phyloP scores from a whole-genome alignment of 2,329 filamentous ascomycete species.

The Davidsoniella australis region DNA sequence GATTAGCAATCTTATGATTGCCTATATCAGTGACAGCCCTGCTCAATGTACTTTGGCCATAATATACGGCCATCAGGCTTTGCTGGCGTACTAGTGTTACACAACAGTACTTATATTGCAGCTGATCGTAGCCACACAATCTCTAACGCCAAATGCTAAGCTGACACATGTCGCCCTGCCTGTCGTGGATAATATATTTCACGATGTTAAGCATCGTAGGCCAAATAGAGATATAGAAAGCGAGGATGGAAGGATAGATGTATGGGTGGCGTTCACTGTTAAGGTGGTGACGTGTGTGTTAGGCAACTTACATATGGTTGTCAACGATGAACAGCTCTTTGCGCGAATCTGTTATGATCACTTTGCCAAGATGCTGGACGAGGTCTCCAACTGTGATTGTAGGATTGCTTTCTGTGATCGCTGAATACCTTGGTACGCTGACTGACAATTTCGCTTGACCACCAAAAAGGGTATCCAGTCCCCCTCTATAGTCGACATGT shows the following conservation, averaged over 20 bases:
- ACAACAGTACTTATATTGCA: too few species aligned
- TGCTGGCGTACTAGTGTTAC: too few species aligned
- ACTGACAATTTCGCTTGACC: conserved; percentile 61
- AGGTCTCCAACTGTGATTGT: conserved; percentile 50
- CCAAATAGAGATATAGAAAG: not conserved
- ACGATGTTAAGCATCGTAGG: too few species aligned
- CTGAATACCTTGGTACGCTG: conserved; percentile 44
- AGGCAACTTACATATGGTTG: conserved; percentile 57
- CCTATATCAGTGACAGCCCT: too few species aligned
- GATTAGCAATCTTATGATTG: too few species aligned
- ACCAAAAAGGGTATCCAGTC: conserved; percentile 84
- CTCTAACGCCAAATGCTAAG: too few species aligned
- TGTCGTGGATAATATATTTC: too few species aligned
- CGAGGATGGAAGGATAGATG: not conserved
- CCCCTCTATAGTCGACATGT: conserved; percentile 41
- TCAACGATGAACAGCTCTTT: conserved; percentile 84
- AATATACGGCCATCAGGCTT: too few species aligned
- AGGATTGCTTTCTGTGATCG: conserved; percentile 34
- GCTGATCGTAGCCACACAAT: too few species aligned
- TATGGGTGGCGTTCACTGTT: too few species aligned
- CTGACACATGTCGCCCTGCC: too few species aligned
- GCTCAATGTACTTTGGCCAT: too few species aligned
- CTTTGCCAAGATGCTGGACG: conserved; percentile 60
- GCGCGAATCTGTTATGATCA: conserved; percentile 69
- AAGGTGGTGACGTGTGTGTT: not conserved